Evolutionary conservation across 2,329 filamentous ascomycete species (phyloP).

Genomic region (Venturia asperata): DNA sequence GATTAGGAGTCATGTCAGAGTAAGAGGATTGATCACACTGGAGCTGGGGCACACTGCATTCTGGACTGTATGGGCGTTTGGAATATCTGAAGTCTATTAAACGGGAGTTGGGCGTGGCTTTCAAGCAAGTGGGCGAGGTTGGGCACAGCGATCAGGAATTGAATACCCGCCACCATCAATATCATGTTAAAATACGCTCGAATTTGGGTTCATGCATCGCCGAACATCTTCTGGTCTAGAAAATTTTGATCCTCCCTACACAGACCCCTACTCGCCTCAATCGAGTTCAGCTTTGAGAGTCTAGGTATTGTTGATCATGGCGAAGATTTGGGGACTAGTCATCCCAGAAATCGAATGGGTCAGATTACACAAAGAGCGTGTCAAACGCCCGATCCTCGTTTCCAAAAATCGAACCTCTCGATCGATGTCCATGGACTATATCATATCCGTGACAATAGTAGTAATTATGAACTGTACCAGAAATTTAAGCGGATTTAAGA

Average conservation of each 20-base stretch:
- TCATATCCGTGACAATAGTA: too few relatives aligned
- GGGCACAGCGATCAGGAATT: background rate
- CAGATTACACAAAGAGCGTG: too few relatives aligned
- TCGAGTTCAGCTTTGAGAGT: background rate
- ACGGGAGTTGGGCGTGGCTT: background rate
- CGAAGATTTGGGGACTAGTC: too few relatives aligned
- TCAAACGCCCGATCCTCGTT: background rate
- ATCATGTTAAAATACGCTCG: background rate
- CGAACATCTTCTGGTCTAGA: background rate
- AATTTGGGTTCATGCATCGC: background rate
- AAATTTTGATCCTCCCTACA: too few relatives aligned
- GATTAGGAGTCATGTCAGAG: background rate
- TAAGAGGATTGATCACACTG: background rate
- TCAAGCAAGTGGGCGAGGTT: background rate
- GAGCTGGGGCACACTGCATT: background rate
- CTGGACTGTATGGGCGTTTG: background rate
- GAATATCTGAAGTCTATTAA: background rate
- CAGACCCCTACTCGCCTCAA: background rate
- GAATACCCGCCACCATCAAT: background rate
- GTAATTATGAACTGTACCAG: too few relatives aligned
- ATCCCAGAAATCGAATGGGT: too few relatives aligned
- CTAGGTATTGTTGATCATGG: too few relatives aligned
- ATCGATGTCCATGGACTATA: background rate
- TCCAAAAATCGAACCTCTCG: background rate
- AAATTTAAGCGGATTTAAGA: too few relatives aligned